Base-by-base conservation (phyloP, 2,329 filamentous ascomycete genomes). In the Podosphaera leucotricha region DNA sequence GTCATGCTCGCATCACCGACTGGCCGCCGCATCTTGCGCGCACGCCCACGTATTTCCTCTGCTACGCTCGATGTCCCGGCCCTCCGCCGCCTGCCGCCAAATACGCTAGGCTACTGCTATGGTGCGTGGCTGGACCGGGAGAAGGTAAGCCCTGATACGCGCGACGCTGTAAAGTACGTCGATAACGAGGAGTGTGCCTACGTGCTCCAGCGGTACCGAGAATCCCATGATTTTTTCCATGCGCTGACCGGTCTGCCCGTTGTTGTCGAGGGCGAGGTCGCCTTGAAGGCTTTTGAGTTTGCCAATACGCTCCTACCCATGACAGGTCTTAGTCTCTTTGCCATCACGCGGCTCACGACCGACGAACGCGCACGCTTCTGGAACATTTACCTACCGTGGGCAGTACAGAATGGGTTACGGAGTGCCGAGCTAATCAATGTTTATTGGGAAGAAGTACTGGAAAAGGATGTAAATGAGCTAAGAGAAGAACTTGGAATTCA, bases 221-320 rank as follows among this genome's bases (percentile, higher is more conserved):
- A 98, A 62, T 92, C 81, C 52, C 90, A 98, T 61, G 90, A 98
- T 60, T 94, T 98, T 62, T 94, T 92, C 64, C 90, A 98, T 61
- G 87, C 90, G 0, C 67, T 98, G 43, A 93, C 86, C 0, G 87
- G 87, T 0, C 63, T 98, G 41, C 90, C 90, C 0, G 74, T 92
- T 37, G 79, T 93, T 49, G 72, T 85, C n/a, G 90, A 98, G 65
- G 90, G 90, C 21, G 90, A 98, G 66, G 72, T 98, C 11, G 90
- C 87, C n/a, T 70, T 98, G 52, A 98, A 98, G 64, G 85, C 86
- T 0, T 93, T 98, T 53, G 90, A 98, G 64, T 98, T 93, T 59
- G 76, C 85, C 21, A 98, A 95, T 58, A 95, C 86, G 1, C 63
- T 92, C 28, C 64, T 98, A 44, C 90, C 90, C 0, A 98, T 98